Evolutionary conservation across 1,139 yeast species (phyloP).

Genomic region (Candida dubliniensis): DNA sequence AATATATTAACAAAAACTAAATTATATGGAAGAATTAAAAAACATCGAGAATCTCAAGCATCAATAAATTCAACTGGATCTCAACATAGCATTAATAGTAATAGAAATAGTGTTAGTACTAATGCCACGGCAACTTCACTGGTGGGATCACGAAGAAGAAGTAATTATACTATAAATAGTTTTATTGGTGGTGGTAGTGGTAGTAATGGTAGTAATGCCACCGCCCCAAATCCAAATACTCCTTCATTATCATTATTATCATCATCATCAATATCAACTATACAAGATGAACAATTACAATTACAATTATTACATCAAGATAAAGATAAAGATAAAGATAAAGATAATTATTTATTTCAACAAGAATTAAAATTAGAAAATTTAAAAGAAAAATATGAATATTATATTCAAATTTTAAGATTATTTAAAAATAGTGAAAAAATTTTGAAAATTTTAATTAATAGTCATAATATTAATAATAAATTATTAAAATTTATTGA

Average conservation of each 20-base stretch:
- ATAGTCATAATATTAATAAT: conserved; percentile 11
- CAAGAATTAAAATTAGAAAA: conserved; percentile 32
- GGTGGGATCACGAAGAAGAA: conserved; percentile 25
- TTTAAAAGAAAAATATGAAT: conserved; percentile 36
- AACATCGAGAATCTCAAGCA: conserved; percentile 39
- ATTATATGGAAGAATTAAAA: conserved; percentile 39
- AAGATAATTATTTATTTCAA: background rate
- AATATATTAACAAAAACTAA: conserved; percentile 38
- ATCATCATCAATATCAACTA: conserved; percentile 8
- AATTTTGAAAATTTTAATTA: conserved; percentile 14
- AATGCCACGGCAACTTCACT: conserved; percentile 19
- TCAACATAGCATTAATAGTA: conserved; percentile 16
- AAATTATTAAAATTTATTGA: conserved; percentile 34
- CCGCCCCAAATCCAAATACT: conserved; percentile 4
- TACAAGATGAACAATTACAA: background rate
- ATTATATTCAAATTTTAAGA: conserved; percentile 31
- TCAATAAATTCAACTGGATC: conserved; percentile 31
- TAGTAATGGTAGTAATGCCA: no score
- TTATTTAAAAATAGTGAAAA: conserved; percentile 20
- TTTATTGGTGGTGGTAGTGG: background rate
- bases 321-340: no score
- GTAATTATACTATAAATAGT: conserved; percentile 17
- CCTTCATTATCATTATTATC: conserved; percentile 6
- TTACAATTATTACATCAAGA: no score
- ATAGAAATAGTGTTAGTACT: conserved; percentile 28